Percentiles rank a stretch among this genome's conserved stretches.
These are phyloP conservation scores for Pyricularia sp. DNA, from an alignment of 2,329 filamentous ascomycete genomes.

Conservation along the genomic window DNA sequence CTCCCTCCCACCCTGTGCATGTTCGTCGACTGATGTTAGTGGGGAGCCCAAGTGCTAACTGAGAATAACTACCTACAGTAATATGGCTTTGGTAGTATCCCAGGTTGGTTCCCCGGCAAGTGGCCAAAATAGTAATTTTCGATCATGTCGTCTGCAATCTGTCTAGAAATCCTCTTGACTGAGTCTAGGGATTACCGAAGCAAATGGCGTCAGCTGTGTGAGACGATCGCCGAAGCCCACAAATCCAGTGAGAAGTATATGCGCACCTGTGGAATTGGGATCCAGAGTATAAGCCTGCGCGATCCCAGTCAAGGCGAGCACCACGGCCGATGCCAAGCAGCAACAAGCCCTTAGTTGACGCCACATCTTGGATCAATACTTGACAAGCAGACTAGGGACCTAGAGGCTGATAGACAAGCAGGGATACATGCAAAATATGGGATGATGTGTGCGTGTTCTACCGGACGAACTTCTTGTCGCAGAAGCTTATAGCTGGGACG, in stretches of 20 bases:
- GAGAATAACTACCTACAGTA: slow-evolving; percentile 31
- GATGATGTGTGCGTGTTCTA: background rate
- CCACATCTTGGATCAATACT: background rate
- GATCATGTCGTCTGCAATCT: slow-evolving; percentile 42
- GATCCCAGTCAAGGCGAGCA: slow-evolving; percentile 7
- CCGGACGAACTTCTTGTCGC: background rate
- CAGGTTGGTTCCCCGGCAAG: slow-evolving; percentile 38
- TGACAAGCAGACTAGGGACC: background rate
- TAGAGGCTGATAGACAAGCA: background rate
- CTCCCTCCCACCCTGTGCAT: slow-evolving; percentile 57
- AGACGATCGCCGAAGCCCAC: background rate
- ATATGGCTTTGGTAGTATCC: slow-evolving; percentile 42
- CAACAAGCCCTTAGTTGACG: background rate
- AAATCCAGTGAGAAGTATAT: background rate
- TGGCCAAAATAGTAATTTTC: slow-evolving; percentile 34
- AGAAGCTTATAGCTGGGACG: background rate
- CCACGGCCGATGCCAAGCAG: slow-evolving; percentile 6
- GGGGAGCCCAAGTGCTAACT: slow-evolving; percentile 21
- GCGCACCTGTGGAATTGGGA: slow-evolving; percentile 14
- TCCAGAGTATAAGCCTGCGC: slow-evolving; percentile 13
- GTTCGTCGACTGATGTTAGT: slow-evolving; percentile 6
- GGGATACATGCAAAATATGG: background rate
- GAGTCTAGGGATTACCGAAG: slow-evolving; percentile 55
- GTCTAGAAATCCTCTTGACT: slow-evolving; percentile 35
- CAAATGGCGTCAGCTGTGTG: background rate